Evolutionary conservation across 164 flowering plant species (phyloP).

Genomic region (Malania oleifera): DNA sequence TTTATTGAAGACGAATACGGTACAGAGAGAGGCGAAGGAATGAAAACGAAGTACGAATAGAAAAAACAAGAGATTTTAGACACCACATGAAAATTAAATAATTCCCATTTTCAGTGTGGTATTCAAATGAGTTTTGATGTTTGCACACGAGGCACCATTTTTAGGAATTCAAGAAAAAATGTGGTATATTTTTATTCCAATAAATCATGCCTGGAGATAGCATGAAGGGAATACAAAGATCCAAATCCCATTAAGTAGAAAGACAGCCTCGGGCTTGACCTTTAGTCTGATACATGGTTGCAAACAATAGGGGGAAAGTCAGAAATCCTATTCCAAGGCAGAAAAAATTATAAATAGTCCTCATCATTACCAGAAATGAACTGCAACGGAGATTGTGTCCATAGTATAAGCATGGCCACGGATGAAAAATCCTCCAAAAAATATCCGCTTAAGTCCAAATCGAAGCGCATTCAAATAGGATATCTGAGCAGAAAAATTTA

Average conservation of each 20-base stretch:
- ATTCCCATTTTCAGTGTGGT: too few species aligned
- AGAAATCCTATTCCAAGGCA: not conserved
- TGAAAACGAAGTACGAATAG: not conserved
- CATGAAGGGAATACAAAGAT: too few species aligned
- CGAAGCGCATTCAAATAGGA: conserved; percentile 64
- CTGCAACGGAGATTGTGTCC: conserved; percentile 73
- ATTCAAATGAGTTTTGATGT: too few species aligned
- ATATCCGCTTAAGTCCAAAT: conserved; percentile 59
- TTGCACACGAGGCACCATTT: too few species aligned
- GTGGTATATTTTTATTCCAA: too few species aligned
- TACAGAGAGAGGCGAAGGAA: not conserved
- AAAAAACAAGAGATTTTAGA: not conserved
- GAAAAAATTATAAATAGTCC: not conserved
- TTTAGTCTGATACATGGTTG: not conserved
- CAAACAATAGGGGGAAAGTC: not conserved
- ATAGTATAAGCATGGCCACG: conserved; percentile 59
- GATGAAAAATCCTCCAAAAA: conserved; percentile 75
- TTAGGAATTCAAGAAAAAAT: too few species aligned
- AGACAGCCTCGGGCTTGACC: too few species aligned
- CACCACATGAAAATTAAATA: too few species aligned
- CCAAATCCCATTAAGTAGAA: too few species aligned
- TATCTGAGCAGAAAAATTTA: conserved; percentile 30
- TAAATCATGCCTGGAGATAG: too few species aligned
- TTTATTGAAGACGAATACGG: not conserved
- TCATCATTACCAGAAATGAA: conserved; percentile 53